phyloP scores from a whole-genome alignment of 768 basidiomycete species.

The Boletellus ananas region DNA sequence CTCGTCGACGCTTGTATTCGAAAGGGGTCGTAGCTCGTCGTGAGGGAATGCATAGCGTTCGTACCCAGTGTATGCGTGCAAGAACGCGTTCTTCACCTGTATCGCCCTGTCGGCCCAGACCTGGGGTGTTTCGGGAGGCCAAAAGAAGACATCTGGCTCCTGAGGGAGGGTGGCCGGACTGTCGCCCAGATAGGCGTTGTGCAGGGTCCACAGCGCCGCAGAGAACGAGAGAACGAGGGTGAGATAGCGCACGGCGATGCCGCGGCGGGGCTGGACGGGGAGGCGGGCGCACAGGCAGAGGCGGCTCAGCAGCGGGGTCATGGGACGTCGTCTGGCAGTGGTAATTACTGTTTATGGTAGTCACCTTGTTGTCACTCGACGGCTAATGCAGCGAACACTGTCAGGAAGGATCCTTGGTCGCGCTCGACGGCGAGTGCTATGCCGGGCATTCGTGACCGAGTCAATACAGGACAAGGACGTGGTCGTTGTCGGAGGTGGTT shows the following conservation, averaged over 20 bases:
- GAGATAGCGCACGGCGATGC: constrained; percentile 24
- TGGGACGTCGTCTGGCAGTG: too few species aligned
- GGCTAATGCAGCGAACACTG: constrained; percentile 7
- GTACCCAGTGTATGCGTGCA: constrained; percentile 68
- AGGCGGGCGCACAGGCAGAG: neutral
- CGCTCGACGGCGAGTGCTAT: constrained; percentile 1
- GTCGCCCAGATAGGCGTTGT: constrained; percentile 4
- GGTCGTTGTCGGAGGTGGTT: constrained; percentile 93
- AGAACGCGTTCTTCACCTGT: constrained; percentile 58
- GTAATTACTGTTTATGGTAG: neutral
- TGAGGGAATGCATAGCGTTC: constrained; percentile 55
- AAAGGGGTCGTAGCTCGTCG: constrained; percentile 60
- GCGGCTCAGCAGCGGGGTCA: neutral
- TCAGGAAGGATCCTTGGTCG: constrained; percentile 1
- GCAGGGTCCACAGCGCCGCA: constrained; percentile 17
- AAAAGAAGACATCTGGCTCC: constrained; percentile 15
- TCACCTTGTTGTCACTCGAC: neutral
- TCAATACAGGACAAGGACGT: constrained; percentile 66
- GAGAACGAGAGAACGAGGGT: constrained; percentile 12
- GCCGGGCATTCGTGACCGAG: constrained; percentile 18
- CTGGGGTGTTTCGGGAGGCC: constrained; percentile 28
- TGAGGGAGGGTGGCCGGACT: neutral
- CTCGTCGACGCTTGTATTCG: constrained; percentile 48
- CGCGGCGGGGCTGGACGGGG: constrained; percentile 6
- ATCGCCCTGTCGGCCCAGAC: constrained; percentile 52